Base-by-base conservation (phyloP, 2,329 filamentous ascomycete species). In the Lecanicillium sp. region DNA sequence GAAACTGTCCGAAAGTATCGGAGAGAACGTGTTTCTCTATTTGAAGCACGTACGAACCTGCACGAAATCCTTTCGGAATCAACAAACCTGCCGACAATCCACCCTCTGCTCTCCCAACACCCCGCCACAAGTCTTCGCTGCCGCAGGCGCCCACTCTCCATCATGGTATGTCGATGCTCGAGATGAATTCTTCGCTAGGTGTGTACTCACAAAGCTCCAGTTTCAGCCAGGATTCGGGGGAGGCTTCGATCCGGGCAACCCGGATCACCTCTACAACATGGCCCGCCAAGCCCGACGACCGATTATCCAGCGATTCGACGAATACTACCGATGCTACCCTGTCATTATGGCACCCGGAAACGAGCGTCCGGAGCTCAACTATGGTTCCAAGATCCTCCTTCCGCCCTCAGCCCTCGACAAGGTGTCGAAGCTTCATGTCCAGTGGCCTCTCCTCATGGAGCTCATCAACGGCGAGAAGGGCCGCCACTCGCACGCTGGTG, bases 311-410 rank as follows among this genome's bases (percentile, higher is more conserved):
- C 87, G 90, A 52, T 98, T 98, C 72, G 91, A 98, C 67, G 93
- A 98, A 68, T 97, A 95, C 73, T 97, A 96, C 70, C 85, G 93
- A 60, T 96, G 90, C 74, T 98, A 97, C 62, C 93, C 93, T 36
- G 79, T 96, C 60, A 83, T 85, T 59, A 97, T 98, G 90, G 82
- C 95, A 53, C 89, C 90, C 11, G 90, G 91, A 3, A 81, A 88
- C 30, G 90, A 96, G 60, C 81, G 93, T 56, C 86, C 87, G 44
- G 85, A 90, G 56, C 83, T 95, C 53, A 97, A 97, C 73, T 90
- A 93, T 63, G 93, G 93, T 57, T 94, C 91, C 68, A 98, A 98
- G 74, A 91, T 98, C 59, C 88, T 98, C 63, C 83, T 98, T 54
- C 93, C 93, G n/a, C 87, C 93, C 0, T 95, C 90, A 29, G 91